Percentiles rank a stretch among this genome's conserved stretches.
These are phyloP conservation scores for Phaeosphaeria sp. DNA, from an alignment of 2,329 filamentous ascomycete genomes.

Conservation along the genomic window DNA sequence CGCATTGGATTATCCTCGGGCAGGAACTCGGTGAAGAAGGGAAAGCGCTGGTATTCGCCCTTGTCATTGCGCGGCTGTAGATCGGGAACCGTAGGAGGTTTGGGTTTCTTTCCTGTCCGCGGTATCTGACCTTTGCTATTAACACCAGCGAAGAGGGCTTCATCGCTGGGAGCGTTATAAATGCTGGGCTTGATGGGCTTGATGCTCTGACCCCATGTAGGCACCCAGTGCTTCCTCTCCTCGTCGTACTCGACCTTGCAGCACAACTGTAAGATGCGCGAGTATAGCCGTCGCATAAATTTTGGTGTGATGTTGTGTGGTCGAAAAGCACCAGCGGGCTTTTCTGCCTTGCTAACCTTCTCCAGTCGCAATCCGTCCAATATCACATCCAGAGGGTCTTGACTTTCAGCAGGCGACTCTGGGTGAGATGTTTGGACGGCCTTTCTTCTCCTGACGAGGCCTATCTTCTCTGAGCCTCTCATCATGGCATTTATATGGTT, in stretches of 20 bases:
- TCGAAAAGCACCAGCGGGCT: conserved; percentile 24
- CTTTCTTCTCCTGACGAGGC: conserved; percentile 29
- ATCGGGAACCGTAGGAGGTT: not conserved
- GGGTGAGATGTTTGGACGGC: conserved; percentile 5
- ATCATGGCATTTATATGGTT: conserved; percentile 49
- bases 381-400: conserved; percentile 13
- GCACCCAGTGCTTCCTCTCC: conserved; percentile 30
- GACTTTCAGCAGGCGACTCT: not conserved
- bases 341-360: conserved; percentile 35
- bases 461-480: conserved; percentile 37
- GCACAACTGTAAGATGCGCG: conserved; percentile 49
- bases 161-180: conserved; percentile 26
- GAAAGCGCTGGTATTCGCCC: conserved; percentile 24
- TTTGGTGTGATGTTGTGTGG: conserved; percentile 50
- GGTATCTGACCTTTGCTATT: conserved; percentile 22
- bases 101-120: conserved; percentile 8
- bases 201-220: conserved; percentile 30
- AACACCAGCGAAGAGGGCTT: conserved; percentile 38
- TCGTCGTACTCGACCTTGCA: conserved; percentile 51
- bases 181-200: conserved; percentile 13
- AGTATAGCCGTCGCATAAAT: conserved; percentile 56
- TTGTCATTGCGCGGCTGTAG: conserved; percentile 22
- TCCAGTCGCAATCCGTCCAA: conserved; percentile 27
- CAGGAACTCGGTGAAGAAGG: conserved; percentile 31
- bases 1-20: conserved; percentile 24